A percentile compares a stretch with the other conserved stretches of the same genome.
These are phyloP conservation scores for Solanum tacnaense DNA, from an alignment of 257 asterid genomes.

Conservation along the genomic window DNA sequence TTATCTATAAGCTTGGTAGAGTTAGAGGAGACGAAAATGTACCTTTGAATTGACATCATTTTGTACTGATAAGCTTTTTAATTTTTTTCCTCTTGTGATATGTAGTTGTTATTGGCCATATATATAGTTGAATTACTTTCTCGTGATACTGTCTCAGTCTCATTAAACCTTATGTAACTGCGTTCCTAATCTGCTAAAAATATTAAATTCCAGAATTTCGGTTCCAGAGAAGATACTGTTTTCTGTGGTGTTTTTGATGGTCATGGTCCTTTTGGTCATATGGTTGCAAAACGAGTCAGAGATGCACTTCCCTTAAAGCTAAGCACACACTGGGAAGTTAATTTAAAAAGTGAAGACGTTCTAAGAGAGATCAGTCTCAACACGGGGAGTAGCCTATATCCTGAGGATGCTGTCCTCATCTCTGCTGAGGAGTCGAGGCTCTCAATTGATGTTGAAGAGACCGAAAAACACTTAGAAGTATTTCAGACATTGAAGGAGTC, in stretches of 20 bases:
- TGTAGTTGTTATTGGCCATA: background rate
- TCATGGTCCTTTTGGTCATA: conserved; percentile 72
- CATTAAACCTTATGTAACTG: background rate
- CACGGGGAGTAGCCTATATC: conserved; percentile 23
- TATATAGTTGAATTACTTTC: background rate
- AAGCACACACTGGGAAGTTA: conserved; percentile 66
- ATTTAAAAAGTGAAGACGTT: conserved; percentile 39
- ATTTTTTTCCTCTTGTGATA: background rate
- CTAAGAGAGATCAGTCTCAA: conserved; percentile 42
- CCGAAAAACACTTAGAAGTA: background rate
- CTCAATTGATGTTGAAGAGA: conserved; percentile 36
- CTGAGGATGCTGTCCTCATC: conserved; percentile 38
- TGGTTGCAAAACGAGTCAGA: conserved; percentile 70
- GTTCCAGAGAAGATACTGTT: conserved; percentile 57
- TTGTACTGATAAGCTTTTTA: background rate
- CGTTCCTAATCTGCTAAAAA: background rate
- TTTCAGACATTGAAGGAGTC: conserved; percentile 10
- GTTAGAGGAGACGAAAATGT: background rate
- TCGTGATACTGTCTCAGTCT: background rate
- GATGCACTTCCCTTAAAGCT: conserved; percentile 63
- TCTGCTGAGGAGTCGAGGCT: conserved; percentile 42
- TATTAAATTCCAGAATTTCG: conserved; percentile 47
- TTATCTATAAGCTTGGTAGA: background rate
- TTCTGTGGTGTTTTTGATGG: conserved; percentile 84
- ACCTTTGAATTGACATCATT: background rate